Evolutionary conservation across 2,329 filamentous ascomycete genomes (phyloP).

Genomic region (Dactylellina drechsleri): DNA sequence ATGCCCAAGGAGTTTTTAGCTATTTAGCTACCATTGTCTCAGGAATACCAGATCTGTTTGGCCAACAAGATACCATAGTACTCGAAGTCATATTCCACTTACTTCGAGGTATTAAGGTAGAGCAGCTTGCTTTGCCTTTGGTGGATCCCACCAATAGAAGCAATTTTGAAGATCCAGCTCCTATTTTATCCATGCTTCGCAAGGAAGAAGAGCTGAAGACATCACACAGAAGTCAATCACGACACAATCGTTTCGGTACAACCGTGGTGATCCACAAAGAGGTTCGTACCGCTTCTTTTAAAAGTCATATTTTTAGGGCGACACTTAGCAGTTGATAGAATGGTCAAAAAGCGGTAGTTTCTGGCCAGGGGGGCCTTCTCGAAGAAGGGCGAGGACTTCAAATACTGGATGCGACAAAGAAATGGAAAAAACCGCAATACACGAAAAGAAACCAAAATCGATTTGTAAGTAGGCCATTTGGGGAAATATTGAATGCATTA

Average conservation of each 20-base stretch:
- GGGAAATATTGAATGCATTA: neutral
- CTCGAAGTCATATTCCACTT: slow-evolving; percentile 93
- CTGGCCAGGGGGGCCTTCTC: slow-evolving; percentile 84
- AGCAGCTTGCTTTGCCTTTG: slow-evolving; percentile 68
- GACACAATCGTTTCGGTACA: slow-evolving; percentile 93
- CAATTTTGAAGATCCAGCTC: slow-evolving; percentile 75
- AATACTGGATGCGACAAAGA: slow-evolving; percentile 91
- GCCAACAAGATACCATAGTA: slow-evolving; percentile 84
- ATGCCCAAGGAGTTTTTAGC: slow-evolving; percentile 88
- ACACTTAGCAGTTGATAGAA: slow-evolving; percentile 19
- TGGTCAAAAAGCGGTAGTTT: slow-evolving; percentile 85
- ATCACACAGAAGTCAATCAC: slow-evolving; percentile 82
- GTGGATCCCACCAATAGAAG: slow-evolving; percentile 71
- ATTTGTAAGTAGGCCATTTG: slow-evolving; percentile 13
- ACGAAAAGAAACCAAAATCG: slow-evolving; percentile 1
- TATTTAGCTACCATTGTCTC: slow-evolving; percentile 86
- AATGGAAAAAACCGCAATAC: slow-evolving; percentile 78
- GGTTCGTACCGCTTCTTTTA: slow-evolving; percentile 13
- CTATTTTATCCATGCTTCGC: slow-evolving; percentile 19
- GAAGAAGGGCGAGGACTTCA: slow-evolving; percentile 77
- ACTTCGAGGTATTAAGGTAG: slow-evolving; percentile 85
- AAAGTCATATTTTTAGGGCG: too few species aligned
- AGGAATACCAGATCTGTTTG: slow-evolving; percentile 93
- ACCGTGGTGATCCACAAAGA: slow-evolving; percentile 89
- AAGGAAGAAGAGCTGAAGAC: slow-evolving; percentile 63